phyloP scores from a whole-genome alignment of 2,329 filamentous ascomycete species.

The Didymella arachidicola region DNA sequence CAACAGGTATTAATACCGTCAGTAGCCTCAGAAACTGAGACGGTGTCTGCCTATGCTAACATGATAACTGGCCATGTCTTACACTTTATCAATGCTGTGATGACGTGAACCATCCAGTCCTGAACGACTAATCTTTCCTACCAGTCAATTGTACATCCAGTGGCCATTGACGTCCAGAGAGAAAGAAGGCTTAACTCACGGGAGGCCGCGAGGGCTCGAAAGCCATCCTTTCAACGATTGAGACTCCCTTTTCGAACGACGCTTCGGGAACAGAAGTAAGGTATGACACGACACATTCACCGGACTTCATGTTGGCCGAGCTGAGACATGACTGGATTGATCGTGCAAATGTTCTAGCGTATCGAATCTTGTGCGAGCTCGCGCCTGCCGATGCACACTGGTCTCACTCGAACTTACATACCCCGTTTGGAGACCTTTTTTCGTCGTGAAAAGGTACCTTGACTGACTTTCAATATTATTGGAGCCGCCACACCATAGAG shows the following conservation, averaged over 20 bases:
- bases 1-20: background rate
- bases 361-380: background rate
- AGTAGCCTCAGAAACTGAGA: background rate
- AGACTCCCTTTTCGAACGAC: background rate
- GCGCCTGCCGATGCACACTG: background rate
- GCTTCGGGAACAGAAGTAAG: background rate
- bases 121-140: background rate
- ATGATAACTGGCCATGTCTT: background rate
- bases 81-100: background rate
- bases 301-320: background rate
- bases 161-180: background rate
- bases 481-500: background rate
- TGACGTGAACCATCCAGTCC: background rate
- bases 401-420: background rate
- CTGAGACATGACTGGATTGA: slow-evolving; percentile 1
- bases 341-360: background rate
- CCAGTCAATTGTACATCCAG: background rate
- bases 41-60: background rate
- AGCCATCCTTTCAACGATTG: background rate
- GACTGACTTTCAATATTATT: no score
- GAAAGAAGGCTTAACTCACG: background rate
- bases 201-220: background rate
- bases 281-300: background rate
- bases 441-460: background rate
- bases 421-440: background rate